Base-by-base conservation (phyloP, 2,329 filamentous ascomycete species). In the Trichoderma pleuroti region DNA sequence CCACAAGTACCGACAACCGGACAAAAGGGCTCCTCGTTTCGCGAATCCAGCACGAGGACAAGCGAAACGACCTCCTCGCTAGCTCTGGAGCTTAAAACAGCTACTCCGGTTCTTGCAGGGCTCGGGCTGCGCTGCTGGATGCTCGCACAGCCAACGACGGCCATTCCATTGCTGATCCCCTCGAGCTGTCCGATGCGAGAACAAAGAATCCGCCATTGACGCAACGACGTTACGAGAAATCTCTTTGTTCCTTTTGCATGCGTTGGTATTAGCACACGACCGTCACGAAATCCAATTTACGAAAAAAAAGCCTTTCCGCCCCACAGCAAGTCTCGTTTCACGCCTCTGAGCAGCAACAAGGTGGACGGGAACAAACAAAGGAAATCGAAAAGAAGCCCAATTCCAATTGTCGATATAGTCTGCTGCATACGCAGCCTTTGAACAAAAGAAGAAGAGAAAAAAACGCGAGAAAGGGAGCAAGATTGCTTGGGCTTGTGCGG, bases 261-360 rank as follows among this genome's bases (percentile, higher is more conserved):
- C 46, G 75, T 77, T 76, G 76, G 73, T 75, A 73, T 75, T 60
- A 49, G 74, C 74, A 42, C 39, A 42, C 39, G 39, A 42, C 39
- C 75, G 75, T 78, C 78, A 79, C 77, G 75, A 77, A 32, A 74
- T 49, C 74, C 76, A 73, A 76, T 73, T 70, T 71, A 64, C 69
- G 70, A 74, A 32, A 62, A 32, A 62, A 74, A 26, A 63, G 70
- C 24, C 72, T 26, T 66, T 59, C 71, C 54, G 72, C 72, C 72
- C 69, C 73, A 73, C 73, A 68, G 61, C 70, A 39, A 42, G 36
- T 36, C 67, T 68, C 57, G 65, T 39, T 68, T 68, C 70, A 67
- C 56, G 63, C 70, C 21, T 71, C 32, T 26, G 30, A 70, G 46
- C 34, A 57, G 42, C 26, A 60, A 52, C 70, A 70, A 32, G 67